These are phyloP conservation scores for Penicillium digitatum DNA, from an alignment of 2,329 filamentous ascomycete species.

Conservation along the genomic window DNA sequence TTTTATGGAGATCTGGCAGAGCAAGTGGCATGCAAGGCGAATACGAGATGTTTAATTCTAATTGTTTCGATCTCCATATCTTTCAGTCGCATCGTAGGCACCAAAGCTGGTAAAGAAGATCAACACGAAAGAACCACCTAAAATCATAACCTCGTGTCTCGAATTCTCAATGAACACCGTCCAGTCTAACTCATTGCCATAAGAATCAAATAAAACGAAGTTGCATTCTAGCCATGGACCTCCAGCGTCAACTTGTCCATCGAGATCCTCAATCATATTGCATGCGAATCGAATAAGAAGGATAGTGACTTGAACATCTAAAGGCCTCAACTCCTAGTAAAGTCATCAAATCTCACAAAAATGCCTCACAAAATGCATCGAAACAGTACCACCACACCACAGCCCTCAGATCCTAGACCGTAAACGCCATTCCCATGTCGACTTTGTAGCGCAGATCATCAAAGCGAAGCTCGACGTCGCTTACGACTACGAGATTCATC, in stretches of 20 bases:
- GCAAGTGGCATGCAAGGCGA: conserved; percentile 12
- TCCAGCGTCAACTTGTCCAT: neutral
- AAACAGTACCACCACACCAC: neutral
- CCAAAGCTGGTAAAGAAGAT: neutral
- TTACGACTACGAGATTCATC: conserved; percentile 5
- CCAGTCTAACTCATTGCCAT: neutral
- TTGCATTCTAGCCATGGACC: neutral
- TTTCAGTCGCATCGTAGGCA: neutral
- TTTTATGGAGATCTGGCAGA: conserved; percentile 16
- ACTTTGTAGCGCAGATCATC: neutral
- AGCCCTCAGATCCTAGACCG: neutral
- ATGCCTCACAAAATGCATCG: conserved; percentile 1
- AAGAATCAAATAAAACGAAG: neutral
- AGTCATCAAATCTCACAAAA: neutral
- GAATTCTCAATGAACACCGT: neutral
- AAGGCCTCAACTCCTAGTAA: neutral
- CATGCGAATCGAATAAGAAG: neutral
- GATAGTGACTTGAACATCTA: neutral
- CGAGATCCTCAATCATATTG: neutral
- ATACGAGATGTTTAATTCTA: neutral
- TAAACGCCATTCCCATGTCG: conserved; percentile 1
- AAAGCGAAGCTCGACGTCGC: conserved; percentile 19
- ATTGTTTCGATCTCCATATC: neutral
- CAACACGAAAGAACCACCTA: too few species aligned
- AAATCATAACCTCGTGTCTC: neutral